phyloP scores from a whole-genome alignment of 2,329 filamentous ascomycete species.

The Bipolaris victoriae region DNA sequence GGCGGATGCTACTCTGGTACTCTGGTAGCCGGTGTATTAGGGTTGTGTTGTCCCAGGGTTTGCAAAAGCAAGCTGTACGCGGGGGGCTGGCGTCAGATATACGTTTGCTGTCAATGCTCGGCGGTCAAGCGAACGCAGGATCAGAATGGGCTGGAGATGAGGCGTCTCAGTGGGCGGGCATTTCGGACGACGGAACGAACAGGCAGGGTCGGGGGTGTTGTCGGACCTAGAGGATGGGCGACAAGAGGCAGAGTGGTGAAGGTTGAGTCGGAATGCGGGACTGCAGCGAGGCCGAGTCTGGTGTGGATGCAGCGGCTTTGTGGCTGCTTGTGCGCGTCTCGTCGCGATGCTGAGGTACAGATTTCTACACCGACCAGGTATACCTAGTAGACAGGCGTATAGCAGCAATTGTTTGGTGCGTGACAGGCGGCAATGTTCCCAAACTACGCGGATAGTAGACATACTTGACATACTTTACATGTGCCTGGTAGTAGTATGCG shows the following conservation, averaged over 20 bases:
- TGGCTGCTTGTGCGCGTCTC: neutral
- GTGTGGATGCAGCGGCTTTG: neutral
- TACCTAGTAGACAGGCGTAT: no score
- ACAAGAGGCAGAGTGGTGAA: neutral
- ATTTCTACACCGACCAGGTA: no score
- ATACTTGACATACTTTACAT: neutral
- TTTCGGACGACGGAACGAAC: slow-evolving; percentile 5
- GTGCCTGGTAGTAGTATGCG: slow-evolving; percentile 5
- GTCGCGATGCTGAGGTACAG: neutral
- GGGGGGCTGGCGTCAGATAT: slow-evolving; percentile 14
- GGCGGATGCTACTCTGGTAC: neutral
- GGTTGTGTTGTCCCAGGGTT: neutral
- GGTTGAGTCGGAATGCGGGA: slow-evolving; percentile 4
- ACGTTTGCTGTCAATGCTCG: slow-evolving; percentile 1
- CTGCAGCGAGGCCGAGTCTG: slow-evolving; percentile 1
- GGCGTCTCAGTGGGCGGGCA: slow-evolving; percentile 6
- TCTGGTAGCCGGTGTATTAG: neutral
- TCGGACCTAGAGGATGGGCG: slow-evolving; percentile 4
- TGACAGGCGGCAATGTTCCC: slow-evolving; percentile 6
- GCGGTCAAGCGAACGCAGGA: slow-evolving; percentile 8
- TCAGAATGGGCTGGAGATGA: neutral
- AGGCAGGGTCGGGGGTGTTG: neutral
- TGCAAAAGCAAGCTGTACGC: slow-evolving; percentile 1
- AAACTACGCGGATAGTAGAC: no score
- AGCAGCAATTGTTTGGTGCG: neutral